A percentile compares a stretch with the other conserved stretches of the same genome.
Conservation (phyloP, 352 stramenopile genomes). For the Albugo candida region DNA sequence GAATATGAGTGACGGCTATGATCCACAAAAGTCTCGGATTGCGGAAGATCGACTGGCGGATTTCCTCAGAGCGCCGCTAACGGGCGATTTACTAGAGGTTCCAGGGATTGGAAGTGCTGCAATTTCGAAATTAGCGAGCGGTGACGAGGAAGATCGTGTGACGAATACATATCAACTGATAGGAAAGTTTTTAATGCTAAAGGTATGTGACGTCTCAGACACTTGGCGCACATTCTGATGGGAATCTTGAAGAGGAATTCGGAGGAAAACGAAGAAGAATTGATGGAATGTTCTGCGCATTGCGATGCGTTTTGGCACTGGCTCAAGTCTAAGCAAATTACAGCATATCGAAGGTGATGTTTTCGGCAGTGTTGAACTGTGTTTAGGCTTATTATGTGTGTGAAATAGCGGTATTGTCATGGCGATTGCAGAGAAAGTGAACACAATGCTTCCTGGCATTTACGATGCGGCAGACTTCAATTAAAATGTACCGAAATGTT, state of each 20-base stretch:
- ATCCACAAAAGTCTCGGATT: conserved; percentile 82
- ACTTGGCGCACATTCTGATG: not conserved
- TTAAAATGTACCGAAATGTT: conserved; percentile 18
- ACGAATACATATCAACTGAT: conserved; percentile 98
- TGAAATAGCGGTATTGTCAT: conserved; percentile 86
- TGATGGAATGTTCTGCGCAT: conserved; percentile 86
- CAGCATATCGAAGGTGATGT: conserved; percentile 73
- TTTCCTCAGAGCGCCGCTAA: conserved; percentile 82
- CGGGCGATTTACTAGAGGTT: conserved; percentile 86
- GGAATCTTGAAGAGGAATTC: conserved; percentile 27
- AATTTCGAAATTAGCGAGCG: conserved; percentile 62
- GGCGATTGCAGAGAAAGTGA: conserved; percentile 93
- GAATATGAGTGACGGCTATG: conserved; percentile 67
- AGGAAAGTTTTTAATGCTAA: conserved; percentile 83
- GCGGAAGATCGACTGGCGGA: conserved; percentile 82
- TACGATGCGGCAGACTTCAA: conserved; percentile 91
- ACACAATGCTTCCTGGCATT: conserved; percentile 92
- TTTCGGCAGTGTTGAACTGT: not conserved
- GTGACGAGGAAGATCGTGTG: conserved; percentile 74
- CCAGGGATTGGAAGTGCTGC: conserved; percentile 86
- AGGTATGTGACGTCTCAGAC: conserved; percentile 16
- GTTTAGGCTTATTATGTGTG: too few relatives aligned
- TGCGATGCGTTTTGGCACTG: conserved; percentile 95
- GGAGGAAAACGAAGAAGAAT: too few relatives aligned
- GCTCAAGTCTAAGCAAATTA: conserved; percentile 91